Conservation (phyloP, 768 basidiomycete genomes). For the Imleria badia region DNA sequence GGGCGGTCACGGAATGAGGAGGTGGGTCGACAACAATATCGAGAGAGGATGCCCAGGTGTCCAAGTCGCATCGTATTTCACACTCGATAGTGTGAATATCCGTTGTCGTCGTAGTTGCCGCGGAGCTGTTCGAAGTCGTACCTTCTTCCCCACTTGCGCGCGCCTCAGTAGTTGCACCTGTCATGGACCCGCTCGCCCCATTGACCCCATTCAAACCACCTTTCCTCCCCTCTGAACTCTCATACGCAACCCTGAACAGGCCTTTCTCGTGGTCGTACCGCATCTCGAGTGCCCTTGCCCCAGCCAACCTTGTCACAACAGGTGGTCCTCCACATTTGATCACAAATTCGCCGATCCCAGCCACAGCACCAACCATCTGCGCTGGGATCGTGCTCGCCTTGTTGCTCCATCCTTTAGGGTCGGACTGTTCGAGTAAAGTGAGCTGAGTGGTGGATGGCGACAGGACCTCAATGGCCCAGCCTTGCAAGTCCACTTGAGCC, state of each 20-base stretch:
- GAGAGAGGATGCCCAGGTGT: slow-evolving; percentile 80
- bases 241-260: slow-evolving; percentile 82
- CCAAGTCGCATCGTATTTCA: slow-evolving; percentile 88
- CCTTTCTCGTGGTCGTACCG: slow-evolving; percentile 88
- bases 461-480: slow-evolving; percentile 94
- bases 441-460: slow-evolving; percentile 94
- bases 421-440: slow-evolving; percentile 93
- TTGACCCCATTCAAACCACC: slow-evolving; percentile 23
- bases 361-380: slow-evolving; percentile 87
- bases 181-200: slow-evolving; percentile 10
- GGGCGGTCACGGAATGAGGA: slow-evolving; percentile 75
- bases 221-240: slow-evolving; percentile 55
- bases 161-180: neutral
- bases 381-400: slow-evolving; percentile 85
- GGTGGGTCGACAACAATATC: slow-evolving; percentile 94
- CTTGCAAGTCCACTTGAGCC: slow-evolving; percentile 96
- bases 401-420: slow-evolving; percentile 96
- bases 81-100: slow-evolving; percentile 69
- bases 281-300: slow-evolving; percentile 70
- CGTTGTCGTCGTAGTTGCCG: slow-evolving; percentile 10
- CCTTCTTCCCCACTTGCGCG: slow-evolving; percentile 20
- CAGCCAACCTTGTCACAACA: slow-evolving; percentile 77
- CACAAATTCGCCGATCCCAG: slow-evolving; percentile 92
- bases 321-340: slow-evolving; percentile 97
- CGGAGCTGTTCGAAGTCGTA: neutral